Evolutionary conservation across 1,139 yeast species (phyloP).

Genomic region (Williopsis jadinii): DNA sequence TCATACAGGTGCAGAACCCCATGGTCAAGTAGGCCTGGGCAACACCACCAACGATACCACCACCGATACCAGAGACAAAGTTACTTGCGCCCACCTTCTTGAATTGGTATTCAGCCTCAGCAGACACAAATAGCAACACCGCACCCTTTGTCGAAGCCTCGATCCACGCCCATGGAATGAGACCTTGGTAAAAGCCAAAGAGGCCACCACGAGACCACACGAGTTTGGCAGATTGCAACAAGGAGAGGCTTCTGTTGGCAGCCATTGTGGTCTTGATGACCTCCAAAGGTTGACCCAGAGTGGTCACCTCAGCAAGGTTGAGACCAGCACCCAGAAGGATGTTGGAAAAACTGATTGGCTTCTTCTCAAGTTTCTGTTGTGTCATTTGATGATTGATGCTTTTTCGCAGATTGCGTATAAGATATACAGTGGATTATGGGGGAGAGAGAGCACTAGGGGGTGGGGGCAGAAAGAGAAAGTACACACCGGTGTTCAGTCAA

Average conservation of each 20-base stretch:
- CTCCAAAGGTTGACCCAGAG: conserved; percentile 95
- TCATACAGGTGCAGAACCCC: conserved; percentile 98
- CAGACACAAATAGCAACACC: conserved; percentile 84
- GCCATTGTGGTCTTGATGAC: conserved; percentile 98
- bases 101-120: conserved; percentile 83
- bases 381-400: background rate
- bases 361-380: conserved; percentile 40
- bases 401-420: too few relatives aligned
- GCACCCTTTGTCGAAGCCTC: conserved; percentile 99
- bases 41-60: conserved; percentile 93
- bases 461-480: too few relatives aligned
- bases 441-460: too few relatives aligned
- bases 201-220: conserved; percentile 94
- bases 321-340: conserved; percentile 90
- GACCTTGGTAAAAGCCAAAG: conserved; percentile 89
- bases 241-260: conserved; percentile 72
- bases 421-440: too few relatives aligned
- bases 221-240: conserved; percentile 60
- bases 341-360: conserved; percentile 84
- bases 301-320: conserved; percentile 87
- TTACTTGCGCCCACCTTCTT: conserved; percentile 62
- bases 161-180: conserved; percentile 99
- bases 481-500: too few relatives aligned
- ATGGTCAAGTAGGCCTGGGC: conserved; percentile 90
- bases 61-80: conserved; percentile 84